phyloP scores from a whole-genome alignment of 305 asterid species.

The Ilex paraguariensis region DNA sequence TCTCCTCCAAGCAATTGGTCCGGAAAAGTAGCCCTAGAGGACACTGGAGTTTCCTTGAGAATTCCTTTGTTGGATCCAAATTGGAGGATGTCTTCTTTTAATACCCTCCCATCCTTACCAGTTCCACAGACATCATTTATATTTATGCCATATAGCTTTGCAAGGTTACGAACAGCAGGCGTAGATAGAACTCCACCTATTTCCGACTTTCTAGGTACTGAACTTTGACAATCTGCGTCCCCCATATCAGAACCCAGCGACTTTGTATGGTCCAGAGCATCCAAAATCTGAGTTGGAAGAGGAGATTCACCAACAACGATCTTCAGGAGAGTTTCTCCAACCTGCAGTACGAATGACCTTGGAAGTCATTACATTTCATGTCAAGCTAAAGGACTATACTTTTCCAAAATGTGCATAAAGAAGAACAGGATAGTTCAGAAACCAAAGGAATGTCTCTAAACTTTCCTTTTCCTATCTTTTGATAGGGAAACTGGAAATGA shows the following conservation, averaged over 20 bases:
- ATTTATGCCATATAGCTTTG: constrained; percentile 56
- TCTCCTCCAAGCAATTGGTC: constrained; percentile 27
- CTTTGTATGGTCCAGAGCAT: constrained; percentile 27
- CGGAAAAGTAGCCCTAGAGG: constrained; percentile 17
- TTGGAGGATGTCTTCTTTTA: constrained; percentile 61
- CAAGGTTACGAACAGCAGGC: constrained; percentile 81
- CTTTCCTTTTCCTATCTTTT: background rate
- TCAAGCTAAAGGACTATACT: constrained; percentile 5
- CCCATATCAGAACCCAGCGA: constrained; percentile 25
- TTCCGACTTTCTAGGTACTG: constrained; percentile 23
- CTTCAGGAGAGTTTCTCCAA: constrained; percentile 87
- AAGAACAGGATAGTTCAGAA: background rate
- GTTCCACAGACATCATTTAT: constrained; percentile 69
- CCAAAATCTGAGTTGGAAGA: constrained; percentile 22
- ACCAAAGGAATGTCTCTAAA: background rate
- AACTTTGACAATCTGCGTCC: constrained; percentile 33
- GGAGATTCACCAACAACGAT: constrained; percentile 53
- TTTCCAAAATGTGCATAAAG: background rate
- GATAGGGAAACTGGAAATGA: too few species aligned
- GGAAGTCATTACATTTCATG: constrained; percentile 5
- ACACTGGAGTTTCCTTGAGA: constrained; percentile 27
- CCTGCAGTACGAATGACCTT: constrained; percentile 37
- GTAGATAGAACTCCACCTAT: constrained; percentile 53
- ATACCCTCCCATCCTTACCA: constrained; percentile 68
- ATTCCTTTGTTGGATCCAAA: constrained; percentile 51